A percentile compares a stretch with the other conserved stretches of the same genome.
phyloP scores from a whole-genome alignment of 768 basidiomycete species.

The Calocybe cyanea region DNA sequence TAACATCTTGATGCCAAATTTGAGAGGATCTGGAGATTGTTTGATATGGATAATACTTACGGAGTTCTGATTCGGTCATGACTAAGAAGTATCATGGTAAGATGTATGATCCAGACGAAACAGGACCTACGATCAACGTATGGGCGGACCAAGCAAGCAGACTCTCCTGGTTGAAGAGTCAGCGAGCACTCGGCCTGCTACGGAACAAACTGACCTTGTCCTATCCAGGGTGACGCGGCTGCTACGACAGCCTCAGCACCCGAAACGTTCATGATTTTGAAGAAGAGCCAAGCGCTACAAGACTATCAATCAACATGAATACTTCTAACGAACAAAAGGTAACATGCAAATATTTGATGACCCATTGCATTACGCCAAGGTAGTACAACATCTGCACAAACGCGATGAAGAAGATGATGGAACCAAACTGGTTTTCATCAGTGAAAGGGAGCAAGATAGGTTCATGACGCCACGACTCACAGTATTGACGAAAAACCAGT shows the following conservation, averaged over 20 bases:
- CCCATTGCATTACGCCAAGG: slow-evolving; percentile 90
- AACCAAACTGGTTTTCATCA: slow-evolving; percentile 42
- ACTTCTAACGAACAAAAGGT: not conserved
- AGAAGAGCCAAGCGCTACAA: slow-evolving; percentile 85
- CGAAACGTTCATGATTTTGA: slow-evolving; percentile 87
- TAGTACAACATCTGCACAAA: slow-evolving; percentile 92
- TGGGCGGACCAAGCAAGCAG: slow-evolving; percentile 79
- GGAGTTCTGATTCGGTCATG: slow-evolving; percentile 86
- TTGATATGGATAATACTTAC: slow-evolving; percentile 24
- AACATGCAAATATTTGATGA: slow-evolving; percentile 77
- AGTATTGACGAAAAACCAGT: slow-evolving; percentile 85
- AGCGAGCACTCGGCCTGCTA: not conserved
- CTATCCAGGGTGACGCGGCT: slow-evolving; percentile 90
- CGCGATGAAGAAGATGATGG: slow-evolving; percentile 93
- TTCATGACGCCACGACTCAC: slow-evolving; percentile 31
- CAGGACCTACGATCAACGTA: slow-evolving; percentile 58
- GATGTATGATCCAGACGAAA: slow-evolving; percentile 6
- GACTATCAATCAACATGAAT: not conserved
- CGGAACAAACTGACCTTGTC: slow-evolving; percentile 50
- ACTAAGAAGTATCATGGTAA: slow-evolving; percentile 22
- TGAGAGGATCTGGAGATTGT: not conserved
- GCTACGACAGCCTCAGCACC: slow-evolving; percentile 94
- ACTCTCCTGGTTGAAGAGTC: slow-evolving; percentile 45
- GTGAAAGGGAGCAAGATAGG: slow-evolving; percentile 5
- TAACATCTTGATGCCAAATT: slow-evolving; percentile 41